These are phyloP conservation scores for Malus hybrid DNA, from an alignment of 331 rosid genomes.

Conservation along the genomic window DNA sequence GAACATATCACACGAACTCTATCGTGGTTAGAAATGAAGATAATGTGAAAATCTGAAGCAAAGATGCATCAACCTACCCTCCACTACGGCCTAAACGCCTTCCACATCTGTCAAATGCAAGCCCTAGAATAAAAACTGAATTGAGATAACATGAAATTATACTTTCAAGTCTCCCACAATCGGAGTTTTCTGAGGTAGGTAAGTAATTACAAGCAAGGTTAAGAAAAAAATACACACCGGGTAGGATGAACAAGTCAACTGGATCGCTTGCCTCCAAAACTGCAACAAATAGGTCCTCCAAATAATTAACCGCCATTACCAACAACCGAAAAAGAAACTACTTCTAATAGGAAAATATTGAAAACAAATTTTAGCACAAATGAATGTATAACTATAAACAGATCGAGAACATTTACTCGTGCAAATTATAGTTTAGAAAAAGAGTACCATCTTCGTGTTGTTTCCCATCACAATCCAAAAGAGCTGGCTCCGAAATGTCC, in stretches of 20 bases:
- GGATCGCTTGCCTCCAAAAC: conserved; percentile 83
- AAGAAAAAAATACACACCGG: conserved; percentile 37
- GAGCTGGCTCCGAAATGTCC: conserved; percentile 74
- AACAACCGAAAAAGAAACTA: background rate
- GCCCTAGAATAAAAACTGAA: conserved; percentile 34
- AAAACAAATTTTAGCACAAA: background rate
- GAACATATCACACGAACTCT: background rate
- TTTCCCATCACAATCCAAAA: conserved; percentile 58
- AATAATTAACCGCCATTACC: conserved; percentile 9
- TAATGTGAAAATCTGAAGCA: conserved; percentile 1
- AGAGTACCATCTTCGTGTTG: conserved; percentile 75
- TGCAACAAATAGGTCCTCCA: conserved; percentile 39
- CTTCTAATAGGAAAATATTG: background rate
- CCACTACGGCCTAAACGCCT: conserved; percentile 94
- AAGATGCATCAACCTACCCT: conserved; percentile 48
- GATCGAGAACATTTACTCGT: background rate
- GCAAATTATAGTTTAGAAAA: background rate
- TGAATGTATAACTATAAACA: background rate
- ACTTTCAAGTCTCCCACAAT: background rate
- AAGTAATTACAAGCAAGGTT: background rate
- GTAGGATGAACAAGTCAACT: conserved; percentile 77
- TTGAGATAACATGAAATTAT: background rate
- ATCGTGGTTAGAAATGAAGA: background rate
- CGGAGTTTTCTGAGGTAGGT: too few species aligned
- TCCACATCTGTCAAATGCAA: conserved; percentile 89